A percentile compares a stretch with the other conserved stretches of the same genome.
Evolutionary conservation across 2,329 filamentous ascomycete genomes (phyloP).

Genomic region (Stemphylium vesicarium): DNA sequence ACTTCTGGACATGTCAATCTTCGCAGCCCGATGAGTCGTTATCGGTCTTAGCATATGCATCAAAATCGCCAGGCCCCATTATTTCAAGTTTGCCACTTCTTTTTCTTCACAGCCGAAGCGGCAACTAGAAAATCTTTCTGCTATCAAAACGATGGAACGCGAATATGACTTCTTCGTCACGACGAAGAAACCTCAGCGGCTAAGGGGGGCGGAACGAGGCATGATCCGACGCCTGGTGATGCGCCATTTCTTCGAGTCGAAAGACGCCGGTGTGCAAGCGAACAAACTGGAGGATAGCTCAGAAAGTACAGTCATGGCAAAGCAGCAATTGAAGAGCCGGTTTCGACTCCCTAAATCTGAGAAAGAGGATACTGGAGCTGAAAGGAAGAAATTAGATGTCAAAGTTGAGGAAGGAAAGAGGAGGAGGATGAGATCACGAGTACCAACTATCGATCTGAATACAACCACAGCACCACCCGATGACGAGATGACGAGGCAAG

Average conservation of each 20-base stretch:
- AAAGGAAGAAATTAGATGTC: not conserved
- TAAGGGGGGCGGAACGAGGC: slow-evolving; percentile 24
- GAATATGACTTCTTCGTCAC: slow-evolving; percentile 40
- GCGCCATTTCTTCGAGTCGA: slow-evolving; percentile 36
- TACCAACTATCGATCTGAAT: not conserved
- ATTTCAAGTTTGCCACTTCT: not conserved
- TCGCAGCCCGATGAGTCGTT: not conserved
- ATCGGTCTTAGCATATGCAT: not conserved
- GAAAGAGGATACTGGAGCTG: not conserved
- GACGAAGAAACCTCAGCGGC: slow-evolving; percentile 30
- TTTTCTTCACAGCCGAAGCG: not conserved
- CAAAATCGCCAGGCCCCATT: not conserved
- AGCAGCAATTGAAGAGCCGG: slow-evolving; percentile 26
- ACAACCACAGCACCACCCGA: not conserved
- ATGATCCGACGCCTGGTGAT: slow-evolving; percentile 36
- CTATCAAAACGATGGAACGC: slow-evolving; percentile 11
- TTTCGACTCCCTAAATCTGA: slow-evolving; percentile 22
- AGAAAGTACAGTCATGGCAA: slow-evolving; percentile 28
- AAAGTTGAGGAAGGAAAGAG: not conserved
- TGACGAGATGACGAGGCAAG: not conserved
- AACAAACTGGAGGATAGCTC: slow-evolving; percentile 26
- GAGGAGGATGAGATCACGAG: not conserved
- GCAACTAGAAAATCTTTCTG: too few relatives aligned
- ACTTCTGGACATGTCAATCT: not conserved
- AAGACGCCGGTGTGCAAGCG: slow-evolving; percentile 8